Conservation (phyloP, 179 eudicot genomes). For the Camellia oleifera region DNA sequence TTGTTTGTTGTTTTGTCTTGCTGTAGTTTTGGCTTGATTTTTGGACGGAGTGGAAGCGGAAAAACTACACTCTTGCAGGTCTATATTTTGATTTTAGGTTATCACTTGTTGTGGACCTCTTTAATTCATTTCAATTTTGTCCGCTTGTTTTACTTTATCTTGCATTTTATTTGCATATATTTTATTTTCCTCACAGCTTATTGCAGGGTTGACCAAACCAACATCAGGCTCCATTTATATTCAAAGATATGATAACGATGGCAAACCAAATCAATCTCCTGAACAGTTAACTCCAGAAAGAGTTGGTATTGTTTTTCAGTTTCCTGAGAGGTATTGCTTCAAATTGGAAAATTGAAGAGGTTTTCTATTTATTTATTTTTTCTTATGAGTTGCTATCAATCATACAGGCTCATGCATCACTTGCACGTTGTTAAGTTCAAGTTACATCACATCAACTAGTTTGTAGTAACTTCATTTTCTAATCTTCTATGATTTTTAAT, state of each 20-base stretch:
- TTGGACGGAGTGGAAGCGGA: conserved; percentile 99
- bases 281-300: conserved; percentile 51
- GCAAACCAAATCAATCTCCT: conserved; percentile 47
- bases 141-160: conserved; percentile 1
- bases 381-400: not conserved
- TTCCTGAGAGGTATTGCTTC: conserved; percentile 81
- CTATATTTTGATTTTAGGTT: not conserved
- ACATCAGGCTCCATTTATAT: conserved; percentile 79
- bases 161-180: not conserved
- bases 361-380: not conserved
- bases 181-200: conserved; percentile 49
- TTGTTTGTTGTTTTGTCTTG: conserved; percentile 9
- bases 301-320: conserved; percentile 96
- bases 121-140: not conserved
- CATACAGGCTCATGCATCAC: not conserved
- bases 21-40: conserved; percentile 85
- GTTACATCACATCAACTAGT: not conserved
- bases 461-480: not conserved
- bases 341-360: not conserved
- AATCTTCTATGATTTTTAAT: not conserved
- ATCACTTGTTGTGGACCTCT: not conserved
- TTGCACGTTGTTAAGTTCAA: not conserved
- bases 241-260: conserved; percentile 70
- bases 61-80: conserved; percentile 98
- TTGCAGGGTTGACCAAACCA: conserved; percentile 89